Percentiles rank a stretch among this genome's conserved stretches.
These are phyloP conservation scores for Rhizopus sp. DNA, from an alignment of 371 early-diverging fungal genomes.

Conservation along the genomic window DNA sequence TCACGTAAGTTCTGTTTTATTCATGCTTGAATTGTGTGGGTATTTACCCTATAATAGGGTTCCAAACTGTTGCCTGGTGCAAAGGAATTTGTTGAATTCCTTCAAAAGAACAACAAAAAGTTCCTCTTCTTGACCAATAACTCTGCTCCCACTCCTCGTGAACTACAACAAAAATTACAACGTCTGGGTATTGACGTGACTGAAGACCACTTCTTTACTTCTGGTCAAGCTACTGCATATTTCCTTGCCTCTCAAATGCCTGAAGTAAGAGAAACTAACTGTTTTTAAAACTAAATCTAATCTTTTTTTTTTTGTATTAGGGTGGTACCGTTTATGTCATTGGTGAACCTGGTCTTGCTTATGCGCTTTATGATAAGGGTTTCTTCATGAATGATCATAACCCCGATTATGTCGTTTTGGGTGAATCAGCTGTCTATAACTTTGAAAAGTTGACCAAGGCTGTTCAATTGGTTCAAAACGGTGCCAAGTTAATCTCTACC, in stretches of 20 bases:
- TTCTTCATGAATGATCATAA: conserved; percentile 68
- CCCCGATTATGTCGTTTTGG: conserved; percentile 69
- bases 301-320: conserved; percentile 13
- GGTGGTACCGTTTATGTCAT: conserved; percentile 62
- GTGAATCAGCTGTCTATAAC: conserved; percentile 64
- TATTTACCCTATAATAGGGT: conserved; percentile 38
- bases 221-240: conserved; percentile 65
- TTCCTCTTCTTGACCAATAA: conserved; percentile 74
- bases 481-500: conserved; percentile 66
- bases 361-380: conserved; percentile 66
- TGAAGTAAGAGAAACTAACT: conserved; percentile 26
- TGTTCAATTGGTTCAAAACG: conserved; percentile 57
- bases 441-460: conserved; percentile 68
- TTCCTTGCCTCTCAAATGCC: conserved; percentile 66
- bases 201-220: conserved; percentile 67
- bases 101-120: conserved; percentile 59
- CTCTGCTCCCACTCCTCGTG: conserved; percentile 69
- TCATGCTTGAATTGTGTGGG: neutral
- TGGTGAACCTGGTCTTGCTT: conserved; percentile 69
- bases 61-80: conserved; percentile 59
- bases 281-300: neutral
- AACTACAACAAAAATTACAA: conserved; percentile 60
- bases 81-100: conserved; percentile 69
- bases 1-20: conserved; percentile 48
- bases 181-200: conserved; percentile 64